A percentile compares a stretch with the other conserved stretches of the same genome.
These are phyloP conservation scores for Ceratocystis cacaofunesta DNA, from an alignment of 2,329 filamentous ascomycete species.

Conservation along the genomic window DNA sequence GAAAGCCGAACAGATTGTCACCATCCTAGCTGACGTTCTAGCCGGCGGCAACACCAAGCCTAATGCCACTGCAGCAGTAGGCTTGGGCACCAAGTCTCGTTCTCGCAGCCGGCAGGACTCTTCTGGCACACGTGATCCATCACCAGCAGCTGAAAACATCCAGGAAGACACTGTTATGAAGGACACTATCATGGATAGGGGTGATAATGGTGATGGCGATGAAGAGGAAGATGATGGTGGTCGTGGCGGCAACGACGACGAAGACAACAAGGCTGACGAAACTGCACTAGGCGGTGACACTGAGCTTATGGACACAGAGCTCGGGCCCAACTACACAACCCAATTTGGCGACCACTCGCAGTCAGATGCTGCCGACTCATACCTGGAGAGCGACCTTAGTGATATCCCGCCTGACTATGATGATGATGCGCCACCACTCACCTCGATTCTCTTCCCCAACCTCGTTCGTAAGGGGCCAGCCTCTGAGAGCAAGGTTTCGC, in stretches of 20 bases:
- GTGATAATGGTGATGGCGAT: slow-evolving; percentile 19
- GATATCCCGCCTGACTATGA: slow-evolving; percentile 46
- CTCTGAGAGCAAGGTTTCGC: slow-evolving; percentile 12
- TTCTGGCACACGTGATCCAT: slow-evolving; percentile 8
- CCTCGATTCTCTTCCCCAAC: slow-evolving; percentile 34
- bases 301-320: slow-evolving; percentile 22
- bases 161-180: slow-evolving; percentile 32
- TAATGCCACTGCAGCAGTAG: not conserved
- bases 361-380: slow-evolving; percentile 29
- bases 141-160: slow-evolving; percentile 25
- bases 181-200: slow-evolving; percentile 25
- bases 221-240: slow-evolving; percentile 17
- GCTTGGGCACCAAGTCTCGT: not conserved
- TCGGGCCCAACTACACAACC: slow-evolving; percentile 22
- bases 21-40: not conserved
- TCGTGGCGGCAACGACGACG: slow-evolving; percentile 22
- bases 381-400: slow-evolving; percentile 55
- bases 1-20: slow-evolving; percentile 44
- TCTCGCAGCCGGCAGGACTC: slow-evolving; percentile 1
- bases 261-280: slow-evolving; percentile 21
- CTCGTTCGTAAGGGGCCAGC: slow-evolving; percentile 21
- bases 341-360: slow-evolving; percentile 20
- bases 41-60: not conserved
- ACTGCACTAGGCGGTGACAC: slow-evolving; percentile 14
- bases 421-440: slow-evolving; percentile 37